These are phyloP conservation scores for Globisporangium mamillatum DNA, from an alignment of 352 stramenopile genomes.

Conservation along the genomic window DNA sequence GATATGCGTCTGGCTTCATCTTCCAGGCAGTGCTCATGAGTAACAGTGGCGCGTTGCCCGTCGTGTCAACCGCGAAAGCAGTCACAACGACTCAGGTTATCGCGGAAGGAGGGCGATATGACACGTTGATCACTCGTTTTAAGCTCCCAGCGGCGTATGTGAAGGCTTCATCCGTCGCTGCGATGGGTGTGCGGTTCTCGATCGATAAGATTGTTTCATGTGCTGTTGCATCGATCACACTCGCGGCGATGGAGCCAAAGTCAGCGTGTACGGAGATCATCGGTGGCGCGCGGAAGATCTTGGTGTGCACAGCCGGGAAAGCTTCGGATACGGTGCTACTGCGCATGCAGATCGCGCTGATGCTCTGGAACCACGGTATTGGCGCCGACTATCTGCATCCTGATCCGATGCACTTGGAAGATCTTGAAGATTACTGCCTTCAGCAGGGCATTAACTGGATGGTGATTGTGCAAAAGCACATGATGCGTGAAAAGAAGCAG, in stretches of 20 bases:
- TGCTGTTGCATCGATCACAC: slow-evolving; percentile 39
- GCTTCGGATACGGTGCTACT: slow-evolving; percentile 68
- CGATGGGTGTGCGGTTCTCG: slow-evolving; percentile 83
- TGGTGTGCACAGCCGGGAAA: slow-evolving; percentile 79
- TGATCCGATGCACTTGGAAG: slow-evolving; percentile 72
- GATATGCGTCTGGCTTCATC: slow-evolving; percentile 79
- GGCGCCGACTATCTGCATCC: slow-evolving; percentile 82
- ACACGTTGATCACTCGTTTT: slow-evolving; percentile 78
- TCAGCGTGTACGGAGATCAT: slow-evolving; percentile 31
- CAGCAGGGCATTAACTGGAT: slow-evolving; percentile 79
- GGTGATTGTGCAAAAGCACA: slow-evolving; percentile 83
- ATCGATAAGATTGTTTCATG: slow-evolving; percentile 85
- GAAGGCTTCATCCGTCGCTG: slow-evolving; percentile 64
- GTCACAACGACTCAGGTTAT: slow-evolving; percentile 58
- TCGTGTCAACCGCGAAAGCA: slow-evolving; percentile 24
- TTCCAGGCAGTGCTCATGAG: slow-evolving; percentile 78
- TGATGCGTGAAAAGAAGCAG: slow-evolving; percentile 83
- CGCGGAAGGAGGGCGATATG: slow-evolving; percentile 80
- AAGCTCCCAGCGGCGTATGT: slow-evolving; percentile 78
- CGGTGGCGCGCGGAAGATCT: slow-evolving; percentile 44
- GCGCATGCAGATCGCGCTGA: slow-evolving; percentile 75
- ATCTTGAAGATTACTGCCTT: slow-evolving; percentile 80
- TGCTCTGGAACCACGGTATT: slow-evolving; percentile 74
- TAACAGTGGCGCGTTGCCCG: slow-evolving; percentile 5
- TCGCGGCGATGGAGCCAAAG: slow-evolving; percentile 33